Conservation (phyloP, 2,329 filamentous ascomycete genomes). For the Blastomyces parvus region DNA sequence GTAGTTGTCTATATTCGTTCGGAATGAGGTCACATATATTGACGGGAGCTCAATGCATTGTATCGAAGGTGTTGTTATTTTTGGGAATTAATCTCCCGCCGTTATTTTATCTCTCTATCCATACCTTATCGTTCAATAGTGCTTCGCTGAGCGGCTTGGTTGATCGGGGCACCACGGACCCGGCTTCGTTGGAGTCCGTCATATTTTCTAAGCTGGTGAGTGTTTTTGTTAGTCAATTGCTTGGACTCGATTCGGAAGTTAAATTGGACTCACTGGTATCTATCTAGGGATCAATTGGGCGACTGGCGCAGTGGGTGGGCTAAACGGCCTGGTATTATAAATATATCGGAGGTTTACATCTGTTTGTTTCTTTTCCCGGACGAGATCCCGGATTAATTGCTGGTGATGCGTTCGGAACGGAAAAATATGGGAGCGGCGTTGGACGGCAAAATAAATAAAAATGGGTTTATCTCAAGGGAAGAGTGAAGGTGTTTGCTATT, state of each 20-base stretch:
- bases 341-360: background rate
- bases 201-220: slow-evolving; percentile 33
- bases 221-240: background rate
- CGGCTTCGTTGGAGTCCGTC: slow-evolving; percentile 48
- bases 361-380: slow-evolving; percentile 8
- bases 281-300: slow-evolving; percentile 19
- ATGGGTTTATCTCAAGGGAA: background rate
- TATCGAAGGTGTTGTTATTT: background rate
- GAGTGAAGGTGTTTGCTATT: background rate
- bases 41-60: background rate
- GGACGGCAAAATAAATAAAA: slow-evolving; percentile 2
- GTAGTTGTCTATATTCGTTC: too few species aligned
- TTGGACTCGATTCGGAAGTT: slow-evolving; percentile 7
- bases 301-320: slow-evolving; percentile 10
- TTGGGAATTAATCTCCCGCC: background rate
- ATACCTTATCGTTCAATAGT: slow-evolving; percentile 97
- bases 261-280: background rate
- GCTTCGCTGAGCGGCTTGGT: slow-evolving; percentile 87
- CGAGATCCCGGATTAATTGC: slow-evolving; percentile 1
- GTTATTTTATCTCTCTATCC: slow-evolving; percentile 8
- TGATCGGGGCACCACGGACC: slow-evolving; percentile 56
- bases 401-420: slow-evolving; percentile 25
- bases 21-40: background rate
- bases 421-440: slow-evolving; percentile 24
- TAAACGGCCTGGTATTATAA: background rate